Conservation (phyloP, 257 asterid species). For the Dorcoceras hygrometricum region DNA sequence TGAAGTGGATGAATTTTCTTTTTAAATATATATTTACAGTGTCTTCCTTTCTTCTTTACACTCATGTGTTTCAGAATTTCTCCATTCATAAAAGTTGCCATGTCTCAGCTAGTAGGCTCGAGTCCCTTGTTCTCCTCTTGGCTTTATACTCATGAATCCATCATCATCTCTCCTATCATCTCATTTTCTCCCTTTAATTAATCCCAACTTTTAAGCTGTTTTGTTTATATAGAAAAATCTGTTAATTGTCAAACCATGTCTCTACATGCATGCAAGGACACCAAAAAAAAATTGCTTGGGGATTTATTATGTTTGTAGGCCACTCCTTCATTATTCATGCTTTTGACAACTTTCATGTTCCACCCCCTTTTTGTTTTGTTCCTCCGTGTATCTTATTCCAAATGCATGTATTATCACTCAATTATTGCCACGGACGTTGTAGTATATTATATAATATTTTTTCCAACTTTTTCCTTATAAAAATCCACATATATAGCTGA, state of each 20-base stretch:
- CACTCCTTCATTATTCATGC: constrained; percentile 31
- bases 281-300: constrained; percentile 42
- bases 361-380: constrained; percentile 23
- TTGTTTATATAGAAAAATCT: not conserved
- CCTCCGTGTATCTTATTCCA: constrained; percentile 3
- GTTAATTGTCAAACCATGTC: constrained; percentile 19
- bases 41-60: no score
- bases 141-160: constrained; percentile 37
- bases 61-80: no score
- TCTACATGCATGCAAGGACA: constrained; percentile 39
- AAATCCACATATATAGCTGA: no score
- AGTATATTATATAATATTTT: not conserved
- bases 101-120: no score
- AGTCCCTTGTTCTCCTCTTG: not conserved
- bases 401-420: constrained; percentile 26
- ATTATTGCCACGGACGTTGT: constrained; percentile 25
- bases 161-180: constrained; percentile 27
- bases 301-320: constrained; percentile 39
- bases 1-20: no score
- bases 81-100: not conserved
- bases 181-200: not conserved
- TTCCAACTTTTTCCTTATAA: no score
- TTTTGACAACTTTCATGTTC: constrained; percentile 45
- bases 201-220: not conserved
- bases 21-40: no score